These are phyloP conservation scores for Ogataea degrootiae DNA, from an alignment of 805 yeast species.

Conservation along the genomic window DNA sequence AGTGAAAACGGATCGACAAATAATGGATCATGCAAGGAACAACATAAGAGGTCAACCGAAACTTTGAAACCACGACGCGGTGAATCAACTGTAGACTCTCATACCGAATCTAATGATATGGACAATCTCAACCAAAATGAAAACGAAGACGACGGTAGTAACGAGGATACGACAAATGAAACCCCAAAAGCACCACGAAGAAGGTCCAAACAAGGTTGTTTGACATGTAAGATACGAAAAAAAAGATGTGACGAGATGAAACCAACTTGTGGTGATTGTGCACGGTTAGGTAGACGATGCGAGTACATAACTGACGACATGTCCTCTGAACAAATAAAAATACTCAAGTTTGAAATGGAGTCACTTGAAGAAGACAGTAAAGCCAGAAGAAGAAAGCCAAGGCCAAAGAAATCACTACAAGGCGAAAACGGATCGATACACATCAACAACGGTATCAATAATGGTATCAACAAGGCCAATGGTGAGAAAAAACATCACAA, in stretches of 20 bases:
- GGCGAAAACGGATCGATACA: background rate
- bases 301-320: conserved; percentile 43
- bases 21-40: too few species aligned
- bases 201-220: conserved; percentile 56
- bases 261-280: conserved; percentile 50
- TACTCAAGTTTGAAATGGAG: conserved; percentile 34
- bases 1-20: too few species aligned
- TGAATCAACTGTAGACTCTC: too few species aligned
- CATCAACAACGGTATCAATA: background rate
- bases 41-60: too few species aligned
- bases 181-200: conserved; percentile 10
- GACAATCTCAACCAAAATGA: too few species aligned
- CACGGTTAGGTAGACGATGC: conserved; percentile 41
- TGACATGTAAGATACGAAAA: conserved; percentile 64
- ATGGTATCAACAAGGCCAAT: background rate
- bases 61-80: too few species aligned
- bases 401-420: conserved; percentile 6
- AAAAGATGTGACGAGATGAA: conserved; percentile 49
- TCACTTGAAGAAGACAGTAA: conserved; percentile 37
- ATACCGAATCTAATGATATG: too few species aligned
- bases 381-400: conserved; percentile 34
- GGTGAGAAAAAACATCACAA: too few species aligned
- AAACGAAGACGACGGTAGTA: too few species aligned
- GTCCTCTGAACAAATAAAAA: conserved; percentile 35
- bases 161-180: background rate